Base-by-base conservation (phyloP, 2,329 filamentous ascomycete genomes). In the Colletotrichum filicis region DNA sequence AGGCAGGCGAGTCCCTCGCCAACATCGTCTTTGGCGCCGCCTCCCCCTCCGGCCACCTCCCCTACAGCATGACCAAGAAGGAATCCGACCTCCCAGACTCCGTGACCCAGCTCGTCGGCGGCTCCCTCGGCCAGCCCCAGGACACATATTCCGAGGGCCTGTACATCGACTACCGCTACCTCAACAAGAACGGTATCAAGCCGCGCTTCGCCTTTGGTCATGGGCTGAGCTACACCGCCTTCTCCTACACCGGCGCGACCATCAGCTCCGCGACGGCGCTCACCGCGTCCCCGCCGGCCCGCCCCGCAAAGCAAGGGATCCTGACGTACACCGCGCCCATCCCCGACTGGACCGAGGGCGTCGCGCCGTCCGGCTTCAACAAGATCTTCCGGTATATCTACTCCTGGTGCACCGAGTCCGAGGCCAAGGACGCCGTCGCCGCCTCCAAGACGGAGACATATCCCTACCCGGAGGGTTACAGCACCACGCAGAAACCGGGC, bases 161-260 rank as follows among this genome's bases (percentile, higher is more conserved):
- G 0, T 95, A 95, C 79, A 92, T 97, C 76, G 96, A 98, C 84
- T 98, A 98, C 83, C 92, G 95, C 14, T 90, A 95, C 81, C 95
- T 98, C 77, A 95, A 98, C 85, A 94, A 93, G 79, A 82, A 92
- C 67, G 86, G 87, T 69, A 92, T 97, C 73, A 86, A 87, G 5
- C 95, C 95, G 0, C 92, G 93, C 1, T 98, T 92, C 79, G 93
- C 94, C 59, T 98, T 98, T 77, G 95, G 96, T 0, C 95, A 92
- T 73, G 96, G 95, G 0, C 87, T 98, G 2, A 94, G 92, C 65
- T 97, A 97, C 84, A 95, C 94, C 0, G 88, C 83, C 1, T 97
- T 96, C 80, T 83, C 89, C 14, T 88, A 94, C 69, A 74, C 86
- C 1, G 85, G 88, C 5, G 79, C 89, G 4, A 81, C 85, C 42